Percentiles rank a stretch among this genome's conserved stretches.
Evolutionary conservation across 768 basidiomycete species (phyloP).

Genomic region (Kwoniella sp.): DNA sequence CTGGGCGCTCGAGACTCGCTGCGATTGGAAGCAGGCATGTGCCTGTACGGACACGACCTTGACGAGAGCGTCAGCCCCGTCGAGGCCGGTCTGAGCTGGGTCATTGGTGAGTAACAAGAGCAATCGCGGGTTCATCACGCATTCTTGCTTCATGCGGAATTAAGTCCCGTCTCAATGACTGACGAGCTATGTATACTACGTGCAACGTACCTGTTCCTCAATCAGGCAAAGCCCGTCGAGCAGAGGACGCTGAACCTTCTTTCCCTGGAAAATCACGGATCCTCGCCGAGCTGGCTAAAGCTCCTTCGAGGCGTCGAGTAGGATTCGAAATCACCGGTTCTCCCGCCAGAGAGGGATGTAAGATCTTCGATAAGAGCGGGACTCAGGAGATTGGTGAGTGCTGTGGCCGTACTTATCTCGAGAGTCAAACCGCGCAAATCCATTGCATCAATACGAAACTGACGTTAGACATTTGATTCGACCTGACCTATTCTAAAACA

Average conservation of each 20-base stretch:
- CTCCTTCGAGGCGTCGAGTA: constrained; percentile 73
- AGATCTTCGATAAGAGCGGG: constrained; percentile 65
- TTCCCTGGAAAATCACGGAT: constrained; percentile 61
- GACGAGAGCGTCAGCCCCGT: constrained; percentile 83
- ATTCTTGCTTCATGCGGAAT: too few relatives aligned
- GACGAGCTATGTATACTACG: neutral
- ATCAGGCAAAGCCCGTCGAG: constrained; percentile 84
- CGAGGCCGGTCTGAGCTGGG: constrained; percentile 89
- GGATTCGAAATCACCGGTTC: constrained; percentile 80
- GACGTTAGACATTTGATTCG: neutral
- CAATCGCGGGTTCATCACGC: too few relatives aligned
- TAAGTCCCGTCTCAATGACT: too few relatives aligned
- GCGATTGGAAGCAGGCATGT: constrained; percentile 95
- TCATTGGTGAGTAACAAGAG: constrained; percentile 72
- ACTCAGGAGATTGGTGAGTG: constrained; percentile 66
- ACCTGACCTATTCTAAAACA: constrained; percentile 36
- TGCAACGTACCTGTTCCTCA: too few relatives aligned
- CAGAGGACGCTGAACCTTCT: constrained; percentile 55
- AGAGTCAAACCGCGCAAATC: neutral
- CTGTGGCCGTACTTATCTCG: too few relatives aligned
- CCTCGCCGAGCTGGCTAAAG: constrained; percentile 74
- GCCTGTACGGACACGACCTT: constrained; percentile 90
- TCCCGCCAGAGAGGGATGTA: constrained; percentile 86
- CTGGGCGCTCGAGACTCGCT: constrained; percentile 90
- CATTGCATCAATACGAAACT: neutral